Conservation (phyloP, 495 filamentous ascomycete species). For the Lasiosphaeriaceae sp. region DNA sequence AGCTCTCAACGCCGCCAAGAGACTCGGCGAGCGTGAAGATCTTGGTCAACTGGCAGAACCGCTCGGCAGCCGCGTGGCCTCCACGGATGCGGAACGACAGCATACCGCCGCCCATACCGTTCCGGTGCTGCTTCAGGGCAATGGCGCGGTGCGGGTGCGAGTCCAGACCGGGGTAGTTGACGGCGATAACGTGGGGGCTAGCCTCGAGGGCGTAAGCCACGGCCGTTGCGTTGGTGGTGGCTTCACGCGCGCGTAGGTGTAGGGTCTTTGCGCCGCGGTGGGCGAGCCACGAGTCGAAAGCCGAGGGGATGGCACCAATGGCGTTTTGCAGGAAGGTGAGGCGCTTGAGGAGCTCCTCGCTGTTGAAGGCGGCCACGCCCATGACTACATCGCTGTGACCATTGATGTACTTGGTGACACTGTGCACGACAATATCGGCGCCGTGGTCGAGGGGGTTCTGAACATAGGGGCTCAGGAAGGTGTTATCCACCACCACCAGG, state of each 20-base stretch:
- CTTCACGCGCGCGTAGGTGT: conserved; percentile 84
- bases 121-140: conserved; percentile 83
- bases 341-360: conserved; percentile 66
- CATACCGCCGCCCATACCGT: conserved; percentile 97
- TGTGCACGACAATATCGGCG: conserved; percentile 97
- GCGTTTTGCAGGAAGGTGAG: conserved; percentile 95
- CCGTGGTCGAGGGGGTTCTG: conserved; percentile 95
- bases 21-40: conserved; percentile 94
- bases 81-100: conserved; percentile 92
- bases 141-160: conserved; percentile 84
- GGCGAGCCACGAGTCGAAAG: conserved; percentile 99
- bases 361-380: conserved; percentile 96
- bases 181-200: conserved; percentile 74
- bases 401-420: conserved; percentile 99
- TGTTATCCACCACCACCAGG: conserved; percentile 96
- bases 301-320: conserved; percentile 87
- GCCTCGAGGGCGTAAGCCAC: conserved; percentile 73
- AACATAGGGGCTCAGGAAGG: conserved; percentile 91
- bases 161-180: conserved; percentile 91
- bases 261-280: conserved; percentile 96
- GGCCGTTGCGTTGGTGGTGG: conserved; percentile 72
- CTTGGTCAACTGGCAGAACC: conserved; percentile 84
- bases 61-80: conserved; percentile 79
- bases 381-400: conserved; percentile 97
- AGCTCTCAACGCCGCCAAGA: conserved; percentile 85